phyloP scores from a whole-genome alignment of 2,329 filamentous ascomycete species.

The Phoma sp. region DNA sequence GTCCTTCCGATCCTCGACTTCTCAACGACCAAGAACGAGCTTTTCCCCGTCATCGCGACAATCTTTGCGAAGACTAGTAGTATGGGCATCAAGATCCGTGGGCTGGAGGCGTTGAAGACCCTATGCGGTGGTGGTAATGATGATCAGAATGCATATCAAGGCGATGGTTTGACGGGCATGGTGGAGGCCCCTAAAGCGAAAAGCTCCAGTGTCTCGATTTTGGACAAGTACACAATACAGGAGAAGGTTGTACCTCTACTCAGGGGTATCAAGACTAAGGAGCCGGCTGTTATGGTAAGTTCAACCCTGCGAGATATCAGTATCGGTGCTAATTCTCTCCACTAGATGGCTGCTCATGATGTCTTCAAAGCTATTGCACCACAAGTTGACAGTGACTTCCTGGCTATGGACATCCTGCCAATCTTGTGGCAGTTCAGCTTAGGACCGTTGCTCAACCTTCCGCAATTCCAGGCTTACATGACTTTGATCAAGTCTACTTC shows the following conservation, averaged over 20 bases:
- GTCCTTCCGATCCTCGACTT: slow-evolving; percentile 93
- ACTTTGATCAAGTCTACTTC: slow-evolving; percentile 82
- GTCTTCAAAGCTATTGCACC: slow-evolving; percentile 85
- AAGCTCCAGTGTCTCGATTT: slow-evolving; percentile 73
- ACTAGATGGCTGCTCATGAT: slow-evolving; percentile 83
- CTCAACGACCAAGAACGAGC: slow-evolving; percentile 93
- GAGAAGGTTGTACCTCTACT: slow-evolving; percentile 94
- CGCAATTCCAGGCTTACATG: slow-evolving; percentile 90
- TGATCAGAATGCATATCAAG: slow-evolving; percentile 44
- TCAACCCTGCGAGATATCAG: background rate
- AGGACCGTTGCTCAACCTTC: slow-evolving; percentile 84
- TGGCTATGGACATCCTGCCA: slow-evolving; percentile 89
- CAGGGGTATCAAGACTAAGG: slow-evolving; percentile 94
- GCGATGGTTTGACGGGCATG: slow-evolving; percentile 81
- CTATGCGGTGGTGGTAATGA: slow-evolving; percentile 77
- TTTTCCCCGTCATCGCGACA: slow-evolving; percentile 88
- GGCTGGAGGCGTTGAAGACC: slow-evolving; percentile 86
- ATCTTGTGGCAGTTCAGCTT: slow-evolving; percentile 91
- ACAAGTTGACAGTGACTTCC: slow-evolving; percentile 85
- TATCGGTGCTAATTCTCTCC: too few species aligned
- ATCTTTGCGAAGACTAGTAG: slow-evolving; percentile 95
- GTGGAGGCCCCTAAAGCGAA: slow-evolving; percentile 63
- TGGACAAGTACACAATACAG: slow-evolving; percentile 98
- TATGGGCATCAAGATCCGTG: slow-evolving; percentile 91
- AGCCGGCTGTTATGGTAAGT: slow-evolving; percentile 86